phyloP scores from a whole-genome alignment of 805 yeast species.

The Spathaspora sp. region DNA sequence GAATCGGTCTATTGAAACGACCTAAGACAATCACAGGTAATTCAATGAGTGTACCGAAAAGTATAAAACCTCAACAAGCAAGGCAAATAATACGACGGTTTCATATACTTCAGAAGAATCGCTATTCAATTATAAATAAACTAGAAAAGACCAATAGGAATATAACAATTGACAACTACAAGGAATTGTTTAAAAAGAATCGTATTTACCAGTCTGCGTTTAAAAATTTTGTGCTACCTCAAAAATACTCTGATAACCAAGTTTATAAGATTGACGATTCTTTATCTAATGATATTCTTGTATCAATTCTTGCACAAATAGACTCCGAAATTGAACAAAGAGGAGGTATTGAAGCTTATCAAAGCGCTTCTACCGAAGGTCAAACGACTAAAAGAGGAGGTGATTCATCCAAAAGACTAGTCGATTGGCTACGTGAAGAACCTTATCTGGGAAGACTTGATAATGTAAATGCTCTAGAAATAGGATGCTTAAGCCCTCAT shows the following conservation, averaged over 20 bases:
- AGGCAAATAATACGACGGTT: slow-evolving; percentile 74
- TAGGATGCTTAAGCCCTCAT: slow-evolving; percentile 72
- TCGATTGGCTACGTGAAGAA: slow-evolving; percentile 61
- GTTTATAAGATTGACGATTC: slow-evolving; percentile 16
- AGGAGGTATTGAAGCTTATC: slow-evolving; percentile 82
- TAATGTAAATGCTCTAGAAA: slow-evolving; percentile 57
- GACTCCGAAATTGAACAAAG: slow-evolving; percentile 57
- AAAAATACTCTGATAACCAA: slow-evolving; percentile 9
- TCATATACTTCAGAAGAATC: slow-evolving; percentile 65
- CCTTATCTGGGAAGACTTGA: slow-evolving; percentile 5
- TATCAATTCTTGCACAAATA: slow-evolving; percentile 45
- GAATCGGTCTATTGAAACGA: slow-evolving; percentile 25
- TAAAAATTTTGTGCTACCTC: background rate
- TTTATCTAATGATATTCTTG: slow-evolving; percentile 12
- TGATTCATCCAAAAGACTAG: slow-evolving; percentile 78
- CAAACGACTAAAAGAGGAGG: slow-evolving; percentile 81
- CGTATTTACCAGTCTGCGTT: background rate
- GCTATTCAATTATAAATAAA: slow-evolving; percentile 34
- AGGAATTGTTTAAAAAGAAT: background rate
- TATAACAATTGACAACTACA: slow-evolving; percentile 14
- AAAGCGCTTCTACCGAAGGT: slow-evolving; percentile 81
- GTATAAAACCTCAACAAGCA: slow-evolving; percentile 66
- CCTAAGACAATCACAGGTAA: slow-evolving; percentile 30
- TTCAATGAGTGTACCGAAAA: slow-evolving; percentile 29
- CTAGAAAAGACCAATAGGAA: slow-evolving; percentile 23